Evolutionary conservation across 371 early-diverging fungal genomes (phyloP).

Genomic region (Coelomomyces lativittatus): DNA sequence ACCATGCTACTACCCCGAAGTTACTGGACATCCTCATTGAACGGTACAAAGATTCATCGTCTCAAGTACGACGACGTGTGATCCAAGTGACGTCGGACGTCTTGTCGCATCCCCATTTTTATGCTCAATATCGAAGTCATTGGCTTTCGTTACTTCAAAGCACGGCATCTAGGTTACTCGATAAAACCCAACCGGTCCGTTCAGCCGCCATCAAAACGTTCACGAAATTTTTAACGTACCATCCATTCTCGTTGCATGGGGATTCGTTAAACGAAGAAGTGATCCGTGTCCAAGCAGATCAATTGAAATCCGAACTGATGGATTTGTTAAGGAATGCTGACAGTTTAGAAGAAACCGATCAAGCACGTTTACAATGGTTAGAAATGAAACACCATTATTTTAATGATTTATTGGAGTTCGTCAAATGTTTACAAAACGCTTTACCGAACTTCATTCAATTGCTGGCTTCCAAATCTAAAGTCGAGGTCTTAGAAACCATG

Average conservation of each 20-base stretch:
- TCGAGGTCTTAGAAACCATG: constrained; percentile 85
- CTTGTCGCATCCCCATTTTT: neutral
- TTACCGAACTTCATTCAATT: constrained; percentile 60
- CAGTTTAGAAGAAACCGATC: neutral
- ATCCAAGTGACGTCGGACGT: neutral
- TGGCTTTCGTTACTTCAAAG: constrained; percentile 24
- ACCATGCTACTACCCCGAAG: neutral
- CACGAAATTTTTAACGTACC: constrained; percentile 55
- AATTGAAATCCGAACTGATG: neutral
- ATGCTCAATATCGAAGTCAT: neutral
- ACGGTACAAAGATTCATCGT: neutral
- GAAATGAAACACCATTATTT: constrained; percentile 56
- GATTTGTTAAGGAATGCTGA: neutral
- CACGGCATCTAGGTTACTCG: constrained; percentile 59
- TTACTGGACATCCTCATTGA: neutral
- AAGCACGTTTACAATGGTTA: constrained; percentile 28
- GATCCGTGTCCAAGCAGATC: neutral
- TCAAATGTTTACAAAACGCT: constrained; percentile 50
- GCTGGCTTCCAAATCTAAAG: constrained; percentile 65
- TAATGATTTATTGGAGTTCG: constrained; percentile 65
- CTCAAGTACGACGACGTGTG: neutral
- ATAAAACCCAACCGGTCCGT: constrained; percentile 73
- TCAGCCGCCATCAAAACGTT: constrained; percentile 70
- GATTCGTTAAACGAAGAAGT: constrained; percentile 35
- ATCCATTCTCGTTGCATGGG: constrained; percentile 75